Base-by-base conservation (phyloP, 768 basidiomycete genomes). In the Mycena alexandri region DNA sequence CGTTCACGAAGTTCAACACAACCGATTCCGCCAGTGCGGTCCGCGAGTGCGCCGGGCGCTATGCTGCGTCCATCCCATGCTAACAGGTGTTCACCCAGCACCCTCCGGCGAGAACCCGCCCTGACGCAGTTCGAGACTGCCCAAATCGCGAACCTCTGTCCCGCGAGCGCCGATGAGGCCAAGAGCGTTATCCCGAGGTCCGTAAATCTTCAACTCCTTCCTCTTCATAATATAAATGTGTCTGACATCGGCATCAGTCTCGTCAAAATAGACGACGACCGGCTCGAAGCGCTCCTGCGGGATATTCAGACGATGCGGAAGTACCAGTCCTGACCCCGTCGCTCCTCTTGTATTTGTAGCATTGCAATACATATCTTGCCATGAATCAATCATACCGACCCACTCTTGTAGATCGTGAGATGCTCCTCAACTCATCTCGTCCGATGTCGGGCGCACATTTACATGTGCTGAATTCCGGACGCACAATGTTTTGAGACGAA, bases 241-340 rank as follows among this genome's bases (percentile, higher is more conserved):
- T 17, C 51, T 38, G 41, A 41, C 42, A 17, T 57, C 22, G 44
- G 9, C 50, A 41, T 24, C 21, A 43, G 95, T 77, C 85, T 97
- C 34, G 89, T 93, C 25, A 94, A 94, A 75, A 88, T 94, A 56
- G 95, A 96, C 66, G 95, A 96, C 69, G 95, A 97, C 73, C 81
- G 88, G 68, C 81, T 97, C 48, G 94, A 97, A 78, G 83, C 86
- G 1, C 83, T 95, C 57, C 84, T 97, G 6, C 91, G 93, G 73
- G 93, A 96, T 76, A 94, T 97, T 48, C 93, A 95, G 75, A 93
- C 92, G 24, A 91, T 95, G 88, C 85, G 94, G 75, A 94, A 94
- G 80, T 94, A 93, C 85, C 94, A 96, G 78, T 84, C 91, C 71
- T 94, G 78, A 86, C 42, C 41, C 29, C 29, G 29, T 29, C 29